A percentile compares a stretch with the other conserved stretches of the same genome.
These are phyloP conservation scores for Orbilia blumenaviensis DNA, from an alignment of 2,329 filamentous ascomycete species.

Conservation along the genomic window DNA sequence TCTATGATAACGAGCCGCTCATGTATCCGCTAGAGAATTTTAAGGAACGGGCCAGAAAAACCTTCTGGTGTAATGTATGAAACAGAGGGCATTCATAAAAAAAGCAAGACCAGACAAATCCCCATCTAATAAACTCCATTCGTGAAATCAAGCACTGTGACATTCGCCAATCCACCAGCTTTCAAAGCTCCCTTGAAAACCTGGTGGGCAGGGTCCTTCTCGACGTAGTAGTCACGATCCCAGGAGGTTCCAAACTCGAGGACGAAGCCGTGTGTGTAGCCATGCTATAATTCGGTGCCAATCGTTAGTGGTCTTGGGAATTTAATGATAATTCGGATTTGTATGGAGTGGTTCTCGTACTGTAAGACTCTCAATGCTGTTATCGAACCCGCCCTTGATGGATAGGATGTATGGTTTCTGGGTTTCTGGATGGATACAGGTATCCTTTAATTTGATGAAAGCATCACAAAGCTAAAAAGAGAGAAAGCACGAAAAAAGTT, in stretches of 20 bases:
- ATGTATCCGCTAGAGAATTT: not conserved
- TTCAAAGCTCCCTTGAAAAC: slow-evolving; percentile 60
- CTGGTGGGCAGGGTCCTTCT: slow-evolving; percentile 61
- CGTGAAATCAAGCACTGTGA: slow-evolving; percentile 62
- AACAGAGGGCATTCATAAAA: not conserved
- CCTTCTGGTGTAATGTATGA: too few relatives aligned
- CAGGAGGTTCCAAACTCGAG: slow-evolving; percentile 61
- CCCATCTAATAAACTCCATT: slow-evolving; percentile 53
- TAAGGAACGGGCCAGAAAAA: too few relatives aligned
- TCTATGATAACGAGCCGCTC: not conserved
- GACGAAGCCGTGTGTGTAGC: slow-evolving; percentile 63
- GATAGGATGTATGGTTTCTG: slow-evolving; percentile 52
- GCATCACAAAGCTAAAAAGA: slow-evolving; percentile 32
- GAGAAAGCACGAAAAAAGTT: not conserved
- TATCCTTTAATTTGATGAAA: slow-evolving; percentile 48
- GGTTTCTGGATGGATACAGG: slow-evolving; percentile 47
- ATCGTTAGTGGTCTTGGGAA: not conserved
- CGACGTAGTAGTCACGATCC: slow-evolving; percentile 63
- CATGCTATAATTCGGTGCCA: slow-evolving; percentile 59
- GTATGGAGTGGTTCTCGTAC: not conserved
- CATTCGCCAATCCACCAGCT: slow-evolving; percentile 60
- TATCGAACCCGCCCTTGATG: slow-evolving; percentile 52
- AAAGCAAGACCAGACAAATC: not conserved
- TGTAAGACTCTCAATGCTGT: slow-evolving; percentile 33
- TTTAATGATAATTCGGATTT: not conserved